A percentile compares a stretch with the other conserved stretches of the same genome.
These are phyloP conservation scores for Terfezia claveryi DNA, from an alignment of 495 filamentous ascomycete species.

Conservation along the genomic window DNA sequence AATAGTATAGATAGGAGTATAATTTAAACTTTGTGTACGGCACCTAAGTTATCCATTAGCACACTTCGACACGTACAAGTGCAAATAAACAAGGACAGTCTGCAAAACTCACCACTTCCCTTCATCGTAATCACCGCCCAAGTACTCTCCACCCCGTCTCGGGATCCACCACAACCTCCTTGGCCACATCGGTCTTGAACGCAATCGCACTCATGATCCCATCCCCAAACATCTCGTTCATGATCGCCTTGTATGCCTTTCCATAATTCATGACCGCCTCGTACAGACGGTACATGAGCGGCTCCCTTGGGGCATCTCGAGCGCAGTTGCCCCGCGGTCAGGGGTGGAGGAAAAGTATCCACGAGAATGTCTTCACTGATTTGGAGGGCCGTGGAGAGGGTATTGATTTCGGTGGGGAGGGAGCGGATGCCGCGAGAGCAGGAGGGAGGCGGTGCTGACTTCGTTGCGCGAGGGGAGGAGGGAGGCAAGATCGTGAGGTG, in stretches of 20 bases:
- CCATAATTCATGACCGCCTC: conserved; percentile 98
- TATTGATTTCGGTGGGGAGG: conserved; percentile 52
- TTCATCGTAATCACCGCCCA: conserved; percentile 84
- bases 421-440: conserved; percentile 70
- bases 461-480: conserved; percentile 55
- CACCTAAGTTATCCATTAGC: no score
- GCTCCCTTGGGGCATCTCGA: conserved; percentile 92
- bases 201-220: conserved; percentile 96
- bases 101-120: conserved; percentile 65
- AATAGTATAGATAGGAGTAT: no score
- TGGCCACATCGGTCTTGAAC: conserved; percentile 85
- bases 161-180: conserved; percentile 78
- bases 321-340: conserved; percentile 47
- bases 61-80: no score
- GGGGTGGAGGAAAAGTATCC: conserved; percentile 49
- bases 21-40: no score
- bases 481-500: conserved; percentile 54
- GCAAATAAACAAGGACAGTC: background rate
- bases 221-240: conserved; percentile 98
- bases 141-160: conserved; percentile 47
- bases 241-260: conserved; percentile 82
- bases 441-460: conserved; percentile 75
- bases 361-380: conserved; percentile 36
- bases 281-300: conserved; percentile 80
- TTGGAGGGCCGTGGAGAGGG: conserved; percentile 43